A percentile compares a stretch with the other conserved stretches of the same genome.
Conservation (phyloP, 129 eudicot genomes). For the Deinandra increscens region DNA sequence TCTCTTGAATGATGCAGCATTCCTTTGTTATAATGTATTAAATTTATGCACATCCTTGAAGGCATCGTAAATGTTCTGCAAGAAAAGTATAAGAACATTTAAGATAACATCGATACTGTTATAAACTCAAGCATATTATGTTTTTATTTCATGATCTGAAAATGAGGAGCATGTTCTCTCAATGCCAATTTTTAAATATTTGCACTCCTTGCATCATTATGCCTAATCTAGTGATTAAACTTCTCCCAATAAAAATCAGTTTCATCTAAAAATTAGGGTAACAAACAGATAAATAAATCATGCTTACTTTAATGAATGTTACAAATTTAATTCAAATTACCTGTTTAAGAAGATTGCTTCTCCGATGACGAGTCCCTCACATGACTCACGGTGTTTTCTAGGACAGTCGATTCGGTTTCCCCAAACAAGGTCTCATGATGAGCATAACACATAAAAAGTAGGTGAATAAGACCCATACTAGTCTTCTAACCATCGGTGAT, state of each 20-base stretch:
- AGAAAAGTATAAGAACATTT: background rate
- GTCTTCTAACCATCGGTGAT: too few relatives aligned
- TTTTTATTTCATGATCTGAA: background rate
- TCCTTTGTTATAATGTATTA: slow-evolving; percentile 87
- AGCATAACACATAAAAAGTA: too few relatives aligned
- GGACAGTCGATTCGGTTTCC: slow-evolving; percentile 90
- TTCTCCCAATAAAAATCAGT: background rate
- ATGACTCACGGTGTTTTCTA: slow-evolving; percentile 85
- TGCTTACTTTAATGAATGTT: too few relatives aligned
- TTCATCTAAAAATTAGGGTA: too few relatives aligned
- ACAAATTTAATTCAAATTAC: too few relatives aligned
- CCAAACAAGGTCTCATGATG: too few relatives aligned
- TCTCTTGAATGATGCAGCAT: slow-evolving; percentile 57
- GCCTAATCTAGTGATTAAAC: background rate
- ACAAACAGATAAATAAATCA: background rate
- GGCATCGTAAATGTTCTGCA: slow-evolving; percentile 99
- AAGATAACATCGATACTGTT: background rate
- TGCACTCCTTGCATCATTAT: too few relatives aligned
- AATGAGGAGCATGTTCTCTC: background rate
- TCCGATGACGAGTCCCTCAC: slow-evolving; percentile 89
- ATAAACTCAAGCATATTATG: background rate
- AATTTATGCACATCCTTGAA: slow-evolving; percentile 95
- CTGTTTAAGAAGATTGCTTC: slow-evolving; percentile 82
- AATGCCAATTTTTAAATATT: too few relatives aligned
- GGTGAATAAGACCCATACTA: too few relatives aligned